phyloP scores from a whole-genome alignment of 2,329 filamentous ascomycete species.

The Aspergillus caelatus region DNA sequence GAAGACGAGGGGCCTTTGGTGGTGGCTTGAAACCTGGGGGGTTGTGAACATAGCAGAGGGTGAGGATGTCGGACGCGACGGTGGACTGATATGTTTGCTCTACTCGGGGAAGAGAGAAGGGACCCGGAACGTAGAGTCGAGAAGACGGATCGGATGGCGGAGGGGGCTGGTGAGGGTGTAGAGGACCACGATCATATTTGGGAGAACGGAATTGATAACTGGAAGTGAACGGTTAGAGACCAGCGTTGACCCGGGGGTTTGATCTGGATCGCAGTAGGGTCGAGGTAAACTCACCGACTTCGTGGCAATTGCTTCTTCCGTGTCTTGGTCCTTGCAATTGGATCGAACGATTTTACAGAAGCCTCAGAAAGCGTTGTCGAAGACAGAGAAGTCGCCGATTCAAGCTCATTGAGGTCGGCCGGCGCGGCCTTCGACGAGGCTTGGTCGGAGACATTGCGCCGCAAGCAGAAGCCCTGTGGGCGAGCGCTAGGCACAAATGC shows the following conservation, averaged over 20 bases:
- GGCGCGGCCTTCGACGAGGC: conserved; percentile 35
- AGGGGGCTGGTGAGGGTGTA: conserved; percentile 92
- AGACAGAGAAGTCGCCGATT: conserved; percentile 51
- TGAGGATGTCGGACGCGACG: conserved; percentile 83
- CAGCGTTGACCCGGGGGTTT: neutral
- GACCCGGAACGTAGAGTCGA: conserved; percentile 84
- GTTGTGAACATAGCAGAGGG: conserved; percentile 82
- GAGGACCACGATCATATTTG: conserved; percentile 89
- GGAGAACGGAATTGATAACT: conserved; percentile 96
- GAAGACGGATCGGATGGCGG: conserved; percentile 82
- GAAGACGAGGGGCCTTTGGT: conserved; percentile 66
- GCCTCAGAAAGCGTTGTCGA: conserved; percentile 39
- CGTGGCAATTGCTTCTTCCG: conserved; percentile 51
- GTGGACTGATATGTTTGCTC: conserved; percentile 89
- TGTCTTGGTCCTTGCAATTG: conserved; percentile 49
- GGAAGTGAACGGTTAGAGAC: conserved; percentile 15
- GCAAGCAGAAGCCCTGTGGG: conserved; percentile 34
- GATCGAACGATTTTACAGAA: conserved; percentile 53
- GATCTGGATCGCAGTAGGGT: neutral
- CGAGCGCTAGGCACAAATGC: conserved; percentile 35
- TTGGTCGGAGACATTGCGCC: conserved; percentile 53
- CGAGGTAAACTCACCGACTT: conserved; percentile 53
- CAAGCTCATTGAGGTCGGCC: conserved; percentile 47
- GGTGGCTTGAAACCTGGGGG: conserved; percentile 72
- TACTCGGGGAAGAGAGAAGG: conserved; percentile 84